Evolutionary conservation across 306 rosid genomes (phyloP).

Genomic region (Quillaja saponaria): DNA sequence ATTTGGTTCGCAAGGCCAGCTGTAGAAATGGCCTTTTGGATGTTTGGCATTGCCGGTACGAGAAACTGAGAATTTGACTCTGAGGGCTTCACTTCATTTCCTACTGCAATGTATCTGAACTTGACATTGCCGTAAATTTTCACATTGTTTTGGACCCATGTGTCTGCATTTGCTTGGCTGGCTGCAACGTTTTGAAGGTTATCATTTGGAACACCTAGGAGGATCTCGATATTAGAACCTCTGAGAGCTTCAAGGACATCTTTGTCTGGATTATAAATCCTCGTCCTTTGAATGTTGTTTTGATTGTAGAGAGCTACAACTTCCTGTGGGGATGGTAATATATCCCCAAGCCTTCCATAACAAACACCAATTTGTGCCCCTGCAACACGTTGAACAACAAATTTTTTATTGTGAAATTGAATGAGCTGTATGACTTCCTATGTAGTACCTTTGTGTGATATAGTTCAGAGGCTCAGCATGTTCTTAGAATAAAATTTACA

Average conservation of each 20-base stretch:
- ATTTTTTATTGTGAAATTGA: too few relatives aligned
- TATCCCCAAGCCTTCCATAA: constrained; percentile 46
- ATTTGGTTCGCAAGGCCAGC: constrained; percentile 38
- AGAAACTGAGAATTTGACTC: constrained; percentile 25
- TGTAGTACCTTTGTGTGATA: too few relatives aligned
- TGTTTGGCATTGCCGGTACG: constrained; percentile 46
- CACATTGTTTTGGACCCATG: constrained; percentile 47
- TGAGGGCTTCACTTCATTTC: constrained; percentile 46
- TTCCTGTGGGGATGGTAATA: constrained; percentile 44
- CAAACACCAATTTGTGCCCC: constrained; percentile 59
- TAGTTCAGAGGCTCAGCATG: too few relatives aligned
- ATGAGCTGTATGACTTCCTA: too few relatives aligned
- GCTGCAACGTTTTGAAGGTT: constrained; percentile 28
- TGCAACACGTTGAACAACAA: not conserved
- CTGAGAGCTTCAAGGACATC: constrained; percentile 46
- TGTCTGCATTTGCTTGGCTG: constrained; percentile 38
- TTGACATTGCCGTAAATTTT: constrained; percentile 35
- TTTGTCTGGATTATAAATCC: constrained; percentile 42
- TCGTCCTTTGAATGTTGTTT: constrained; percentile 36
- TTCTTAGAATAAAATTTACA: too few relatives aligned
- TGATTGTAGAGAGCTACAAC: constrained; percentile 38
- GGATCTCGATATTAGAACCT: constrained; percentile 46
- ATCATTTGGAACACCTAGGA: constrained; percentile 18
- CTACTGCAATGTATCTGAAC: constrained; percentile 53
- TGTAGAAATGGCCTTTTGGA: constrained; percentile 36